Evolutionary conservation across 2,329 filamentous ascomycete species (phyloP), one percentile per base, ranked within the genome.

Genomic region (Trichoderma koningii): DNA sequence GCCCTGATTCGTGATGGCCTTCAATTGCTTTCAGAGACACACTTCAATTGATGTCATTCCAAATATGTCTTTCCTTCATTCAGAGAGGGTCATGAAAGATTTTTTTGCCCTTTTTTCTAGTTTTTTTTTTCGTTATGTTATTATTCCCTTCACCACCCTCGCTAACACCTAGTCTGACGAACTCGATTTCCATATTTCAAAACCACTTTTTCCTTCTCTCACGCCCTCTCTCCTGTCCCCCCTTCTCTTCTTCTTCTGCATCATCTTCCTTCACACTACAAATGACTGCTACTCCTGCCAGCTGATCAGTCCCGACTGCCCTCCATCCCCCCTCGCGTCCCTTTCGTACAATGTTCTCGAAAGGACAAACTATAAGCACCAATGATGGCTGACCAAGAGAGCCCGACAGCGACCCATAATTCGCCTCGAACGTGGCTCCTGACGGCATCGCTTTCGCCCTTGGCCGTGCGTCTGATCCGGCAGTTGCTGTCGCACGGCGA

Each of bases 371-470:
- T 56, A 61, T 56, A 56, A 55, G 64, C 51, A 61, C 55, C 38
- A 42, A 44, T 19, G 62, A 73, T 73, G 76, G 73, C 72, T 74
- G 73, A 75, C 70, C 59, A 63, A 63, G 71, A 65, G 65, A 68
- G 68, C 64, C 68, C 71, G 55, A 71, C 77, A 87, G 85, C 86
- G 68, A 88, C 85, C 23, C 86, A 88, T 76, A 89, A 88, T 73
- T 88, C 86, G 38, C 93, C 93, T 57, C 89, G 94, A 73, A 92
- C 94, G 72, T 98, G 95, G 95, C 88, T 99, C 74, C 81, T 99
- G 69, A 97, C 93, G 12, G 89, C 91, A 66, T 91, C 92, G 41
- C 86, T 94, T 66, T 94, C 92, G 42, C 92, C 94, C 14, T 85
- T 97, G 68, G 89, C 89, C 62, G 90, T 97, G 66, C 89, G 91